phyloP scores from a whole-genome alignment of 139 green algal genomes.

The Desmodesmus armatus region DNA sequence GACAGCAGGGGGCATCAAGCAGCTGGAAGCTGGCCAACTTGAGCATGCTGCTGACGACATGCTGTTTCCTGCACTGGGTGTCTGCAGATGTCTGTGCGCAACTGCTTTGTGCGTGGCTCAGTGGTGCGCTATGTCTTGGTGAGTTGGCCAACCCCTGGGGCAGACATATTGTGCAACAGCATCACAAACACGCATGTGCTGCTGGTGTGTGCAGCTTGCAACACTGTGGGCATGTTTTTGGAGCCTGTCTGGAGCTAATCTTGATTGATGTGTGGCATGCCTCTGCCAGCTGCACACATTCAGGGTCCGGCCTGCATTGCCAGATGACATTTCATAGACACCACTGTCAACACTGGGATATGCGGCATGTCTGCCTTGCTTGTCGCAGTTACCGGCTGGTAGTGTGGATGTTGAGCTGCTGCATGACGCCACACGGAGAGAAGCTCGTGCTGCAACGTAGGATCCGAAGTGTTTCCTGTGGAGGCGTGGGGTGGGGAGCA shows the following conservation, averaged over 20 bases:
- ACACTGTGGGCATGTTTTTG: too few relatives aligned
- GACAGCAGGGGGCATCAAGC: background rate
- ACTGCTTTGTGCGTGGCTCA: constrained; percentile 98
- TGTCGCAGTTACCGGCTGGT: constrained; percentile 85
- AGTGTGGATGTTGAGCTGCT: constrained; percentile 97
- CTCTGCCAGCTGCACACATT: too few relatives aligned
- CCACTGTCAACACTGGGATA: too few relatives aligned
- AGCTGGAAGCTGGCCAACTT: background rate
- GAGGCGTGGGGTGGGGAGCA: too few relatives aligned
- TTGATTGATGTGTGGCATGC: too few relatives aligned
- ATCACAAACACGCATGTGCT: too few relatives aligned
- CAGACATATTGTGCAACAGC: background rate
- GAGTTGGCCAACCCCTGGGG: too few relatives aligned
- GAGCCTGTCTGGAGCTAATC: too few relatives aligned
- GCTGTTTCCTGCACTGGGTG: background rate
- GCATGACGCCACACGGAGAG: constrained; percentile 96
- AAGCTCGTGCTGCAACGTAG: constrained; percentile 70
- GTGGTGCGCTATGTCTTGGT: constrained; percentile 96
- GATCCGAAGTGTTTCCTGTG: background rate
- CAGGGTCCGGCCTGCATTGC: too few relatives aligned
- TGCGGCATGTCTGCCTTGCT: background rate
- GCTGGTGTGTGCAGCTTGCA: too few relatives aligned
- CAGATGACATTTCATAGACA: too few relatives aligned
- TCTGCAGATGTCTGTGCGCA: constrained; percentile 91
- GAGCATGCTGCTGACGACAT: background rate